These are phyloP conservation scores for Fusarium chaquense DNA, from an alignment of 2,329 filamentous ascomycete species.

Conservation along the genomic window DNA sequence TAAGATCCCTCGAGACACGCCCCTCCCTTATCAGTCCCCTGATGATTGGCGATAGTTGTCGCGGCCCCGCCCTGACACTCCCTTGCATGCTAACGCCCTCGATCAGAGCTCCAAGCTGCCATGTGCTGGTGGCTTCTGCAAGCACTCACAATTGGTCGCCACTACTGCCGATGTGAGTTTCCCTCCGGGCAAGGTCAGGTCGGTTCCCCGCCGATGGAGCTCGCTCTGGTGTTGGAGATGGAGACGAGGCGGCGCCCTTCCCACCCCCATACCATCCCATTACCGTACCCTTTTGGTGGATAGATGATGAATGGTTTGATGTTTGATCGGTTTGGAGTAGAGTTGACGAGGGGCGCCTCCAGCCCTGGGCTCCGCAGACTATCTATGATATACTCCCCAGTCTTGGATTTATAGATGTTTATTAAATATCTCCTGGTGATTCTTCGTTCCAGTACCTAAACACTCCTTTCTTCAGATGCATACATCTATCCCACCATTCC, in stretches of 20 bases:
- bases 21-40: slow-evolving; percentile 34
- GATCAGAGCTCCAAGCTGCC: slow-evolving; percentile 51
- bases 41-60: slow-evolving; percentile 47
- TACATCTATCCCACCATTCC: slow-evolving; percentile 60
- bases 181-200: slow-evolving; percentile 47
- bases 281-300: slow-evolving; percentile 45
- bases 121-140: slow-evolving; percentile 51
- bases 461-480: slow-evolving; percentile 51
- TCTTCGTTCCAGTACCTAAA: slow-evolving; percentile 55
- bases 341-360: slow-evolving; percentile 44
- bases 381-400: slow-evolving; percentile 50
- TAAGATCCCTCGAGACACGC: slow-evolving; percentile 39
- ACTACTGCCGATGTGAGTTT: slow-evolving; percentile 45
- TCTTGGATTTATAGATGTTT: slow-evolving; percentile 56
- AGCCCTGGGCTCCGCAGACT: slow-evolving; percentile 50
- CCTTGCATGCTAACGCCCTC: slow-evolving; percentile 55
- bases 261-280: slow-evolving; percentile 42
- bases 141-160: slow-evolving; percentile 48
- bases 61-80: slow-evolving; percentile 50
- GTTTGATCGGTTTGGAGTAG: slow-evolving; percentile 51
- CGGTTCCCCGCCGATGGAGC: slow-evolving; percentile 43
- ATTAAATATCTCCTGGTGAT: slow-evolving; percentile 49
- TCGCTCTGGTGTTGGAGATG: slow-evolving; percentile 13
- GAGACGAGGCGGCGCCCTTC: slow-evolving; percentile 39
- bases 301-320: slow-evolving; percentile 49